Evolutionary conservation across 805 yeast genomes (phyloP), one percentile per base, ranked within the genome.

Genomic region (Kurtzmaniella fragi): DNA sequence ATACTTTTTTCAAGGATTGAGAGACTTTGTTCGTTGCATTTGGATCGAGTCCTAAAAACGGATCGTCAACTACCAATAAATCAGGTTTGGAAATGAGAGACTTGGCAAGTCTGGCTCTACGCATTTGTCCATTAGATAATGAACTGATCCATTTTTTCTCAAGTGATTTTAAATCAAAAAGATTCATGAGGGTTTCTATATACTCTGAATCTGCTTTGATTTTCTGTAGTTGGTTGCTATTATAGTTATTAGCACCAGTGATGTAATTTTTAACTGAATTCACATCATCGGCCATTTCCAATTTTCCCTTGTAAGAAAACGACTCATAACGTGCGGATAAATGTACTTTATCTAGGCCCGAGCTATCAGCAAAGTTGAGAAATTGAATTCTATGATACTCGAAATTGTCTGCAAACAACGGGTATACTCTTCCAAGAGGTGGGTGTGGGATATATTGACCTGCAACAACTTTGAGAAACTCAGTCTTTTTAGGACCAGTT

Each of bases 31-130:
- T 43, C 0, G 86, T 67, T 10, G 95, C 90, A 1, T 59, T 54
- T 0, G 95, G 93, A 52, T 91, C 99, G 13, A 91, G 67, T 0
- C 98, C 99, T 31, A 93, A 59, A 50, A 89, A 91, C 8, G 96
- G 96, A 52, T 93, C 98, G 57, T 93, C 98, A 14, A 91, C 71
- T 4, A 91, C 56, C 38, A 89, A 61, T 25, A 89, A 47, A 32
- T 69, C 65, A 0, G 97, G 95, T 27, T 74, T 64, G 33, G 69
- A 66, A 40, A 87, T 70, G 32, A 93, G 50, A 0, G 89, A 79
- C 43, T 76, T 73, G 0, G 96, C 98, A 20, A 93, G 63, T 44
- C 96, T 71, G 0, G 97, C 95, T 37, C 99, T 70, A 49, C 99
- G 72, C 57, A 85, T 80, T 59, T 93, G 99, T 0, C 99, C 99